A percentile compares a stretch with the other conserved stretches of the same genome.
Conservation (phyloP, 805 yeast genomes). For the Candida chilensis region DNA sequence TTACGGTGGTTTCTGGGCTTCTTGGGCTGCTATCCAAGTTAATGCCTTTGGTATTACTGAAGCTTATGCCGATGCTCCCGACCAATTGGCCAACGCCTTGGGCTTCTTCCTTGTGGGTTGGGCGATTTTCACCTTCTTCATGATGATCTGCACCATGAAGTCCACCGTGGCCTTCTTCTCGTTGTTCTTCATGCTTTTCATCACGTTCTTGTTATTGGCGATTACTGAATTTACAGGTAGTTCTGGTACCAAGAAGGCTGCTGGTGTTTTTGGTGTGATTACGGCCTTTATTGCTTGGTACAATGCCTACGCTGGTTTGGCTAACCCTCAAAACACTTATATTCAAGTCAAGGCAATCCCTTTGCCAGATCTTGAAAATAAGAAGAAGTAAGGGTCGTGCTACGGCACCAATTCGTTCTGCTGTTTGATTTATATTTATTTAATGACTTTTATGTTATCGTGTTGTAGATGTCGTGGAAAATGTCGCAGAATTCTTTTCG, state of each 20-base stretch:
- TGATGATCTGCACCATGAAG: conserved; percentile 46
- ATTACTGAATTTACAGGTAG: conserved; percentile 40
- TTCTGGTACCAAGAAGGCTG: conserved; percentile 37
- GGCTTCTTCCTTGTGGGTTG: conserved; percentile 57
- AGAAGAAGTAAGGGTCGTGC: conserved; percentile 1
- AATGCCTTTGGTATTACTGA: conserved; percentile 49
- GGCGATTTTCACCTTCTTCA: conserved; percentile 50
- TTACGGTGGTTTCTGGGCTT: conserved; percentile 66
- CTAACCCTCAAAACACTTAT: conserved; percentile 51
- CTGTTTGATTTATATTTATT: no score
- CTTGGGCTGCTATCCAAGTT: conserved; percentile 53
- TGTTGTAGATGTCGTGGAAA: no score
- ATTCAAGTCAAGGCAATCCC: conserved; percentile 37
- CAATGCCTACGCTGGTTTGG: conserved; percentile 56
- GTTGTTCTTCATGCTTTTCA: conserved; percentile 40
- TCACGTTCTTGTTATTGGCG: conserved; percentile 48
- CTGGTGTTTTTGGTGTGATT: conserved; percentile 52
- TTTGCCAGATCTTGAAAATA: conserved; percentile 29
- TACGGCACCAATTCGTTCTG: no score
- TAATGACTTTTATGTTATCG: no score
- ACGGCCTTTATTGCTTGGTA: conserved; percentile 52
- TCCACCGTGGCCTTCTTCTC: conserved; percentile 58
- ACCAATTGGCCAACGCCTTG: conserved; percentile 35
- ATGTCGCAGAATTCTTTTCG: no score
- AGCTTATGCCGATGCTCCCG: conserved; percentile 36